Conservation (phyloP, 169 alveolate species). For the Eimeria mitis region DNA sequence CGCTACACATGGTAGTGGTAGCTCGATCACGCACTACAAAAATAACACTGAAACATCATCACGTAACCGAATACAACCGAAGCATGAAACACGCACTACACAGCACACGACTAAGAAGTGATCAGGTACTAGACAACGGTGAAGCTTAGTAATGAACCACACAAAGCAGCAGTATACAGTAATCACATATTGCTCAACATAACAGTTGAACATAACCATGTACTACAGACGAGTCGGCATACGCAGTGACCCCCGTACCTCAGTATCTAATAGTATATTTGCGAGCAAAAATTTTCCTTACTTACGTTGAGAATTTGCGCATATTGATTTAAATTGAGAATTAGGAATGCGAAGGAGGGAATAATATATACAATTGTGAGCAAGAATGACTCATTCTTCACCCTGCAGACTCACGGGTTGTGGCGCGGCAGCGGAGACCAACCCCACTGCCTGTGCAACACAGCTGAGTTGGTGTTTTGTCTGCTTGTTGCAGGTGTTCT, state of each 20-base stretch:
- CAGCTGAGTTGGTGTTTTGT: background rate
- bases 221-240: background rate
- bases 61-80: too few species aligned
- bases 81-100: too few species aligned
- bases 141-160: too few species aligned
- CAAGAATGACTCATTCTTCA: background rate
- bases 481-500: background rate
- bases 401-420: background rate
- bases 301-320: background rate
- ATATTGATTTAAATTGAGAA: background rate
- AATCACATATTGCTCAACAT: too few species aligned
- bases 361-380: too few species aligned
- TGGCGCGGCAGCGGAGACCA: background rate
- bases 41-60: too few species aligned
- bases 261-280: background rate
- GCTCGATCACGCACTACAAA: too few species aligned
- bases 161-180: too few species aligned
- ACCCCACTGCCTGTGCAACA: background rate
- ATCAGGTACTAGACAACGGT: too few species aligned
- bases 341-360: background rate
- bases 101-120: too few species aligned
- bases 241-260: conserved; percentile 10
- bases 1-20: background rate
- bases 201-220: too few species aligned
- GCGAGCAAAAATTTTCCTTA: background rate